Evolutionary conservation across 169 alveolate species (phyloP), one percentile per base, ranked within the genome.

Genomic region (Toxoplasma gondii): DNA sequence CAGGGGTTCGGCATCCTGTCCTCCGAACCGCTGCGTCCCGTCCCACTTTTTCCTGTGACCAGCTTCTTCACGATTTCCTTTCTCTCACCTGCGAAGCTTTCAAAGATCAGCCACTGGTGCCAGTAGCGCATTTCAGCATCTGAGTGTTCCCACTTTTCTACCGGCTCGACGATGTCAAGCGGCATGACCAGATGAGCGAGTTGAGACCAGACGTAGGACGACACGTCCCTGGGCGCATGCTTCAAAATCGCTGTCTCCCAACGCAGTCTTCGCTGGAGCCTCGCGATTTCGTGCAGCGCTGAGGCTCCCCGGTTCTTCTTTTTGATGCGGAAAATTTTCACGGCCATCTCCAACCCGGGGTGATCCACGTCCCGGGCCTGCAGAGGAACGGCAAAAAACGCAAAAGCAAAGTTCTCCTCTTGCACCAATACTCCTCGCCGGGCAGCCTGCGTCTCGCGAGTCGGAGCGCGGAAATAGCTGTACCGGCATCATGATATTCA

Each of bases 91-190:
- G 92, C 92, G 83, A 88, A 88, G n/a, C 84, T 10, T 69, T 88
- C 92, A 81, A 88, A 88, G 54, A 88, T 44, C 29, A 88, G 53
- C 92, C 92, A 88, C 64, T 88, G 92, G n/a, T n/a, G 92, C 92
- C 92, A 88, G 58, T 58, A 88, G 31, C 92, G 44, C 70, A 69
- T 88, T 4, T 29, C 34, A 4, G 31, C 80, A 29, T 86, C 92
- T 22, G 92, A n/a, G 7, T 41, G 88, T 19, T 41, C 78, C 41
- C 22, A 36, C 53, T 31, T 53, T 9, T n/a, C 70, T 12, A 49
- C 64, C 38, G 92, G 92, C 92, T 88, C 92, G 39, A 88, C 92
- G 84, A 88, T n/a, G 36, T 88, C 92, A n/a, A 88, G 92, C 58
- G 92, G 92, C 92, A 88, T 58, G 49, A 58, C 92, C 31, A 88